These are phyloP conservation scores for Plantago lanceolata DNA, from an alignment of 305 asterid species.

Conservation along the genomic window DNA sequence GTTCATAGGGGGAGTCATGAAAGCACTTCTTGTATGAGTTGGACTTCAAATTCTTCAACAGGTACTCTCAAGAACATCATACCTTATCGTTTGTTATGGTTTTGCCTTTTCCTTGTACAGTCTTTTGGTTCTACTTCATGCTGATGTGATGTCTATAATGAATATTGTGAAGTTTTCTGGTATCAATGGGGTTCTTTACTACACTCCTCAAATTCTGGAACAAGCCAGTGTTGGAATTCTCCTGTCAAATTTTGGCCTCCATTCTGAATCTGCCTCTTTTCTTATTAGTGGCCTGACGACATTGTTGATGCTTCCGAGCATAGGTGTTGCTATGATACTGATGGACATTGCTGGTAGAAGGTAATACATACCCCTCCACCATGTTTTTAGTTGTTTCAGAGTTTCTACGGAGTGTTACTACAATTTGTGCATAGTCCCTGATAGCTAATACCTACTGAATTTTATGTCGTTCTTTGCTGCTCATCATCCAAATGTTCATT, in stretches of 20 bases:
- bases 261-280: constrained; percentile 78
- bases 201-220: constrained; percentile 96
- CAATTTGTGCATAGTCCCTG: too few species aligned
- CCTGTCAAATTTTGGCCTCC: constrained; percentile 63
- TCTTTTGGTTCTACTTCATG: background rate
- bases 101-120: background rate
- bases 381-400: too few species aligned
- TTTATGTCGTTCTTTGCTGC: too few species aligned
- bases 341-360: constrained; percentile 97
- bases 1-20: constrained; percentile 86
- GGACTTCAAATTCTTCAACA: constrained; percentile 94
- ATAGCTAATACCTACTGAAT: too few species aligned
- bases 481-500: too few species aligned
- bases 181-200: constrained; percentile 87
- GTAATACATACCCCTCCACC: constrained; percentile 30
- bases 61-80: constrained; percentile 34
- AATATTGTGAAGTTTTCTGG: constrained; percentile 66
- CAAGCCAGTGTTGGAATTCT: constrained; percentile 96
- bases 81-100: background rate
- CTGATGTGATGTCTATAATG: background rate
- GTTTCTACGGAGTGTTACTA: too few species aligned
- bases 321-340: constrained; percentile 85
- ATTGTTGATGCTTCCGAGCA: constrained; percentile 89
- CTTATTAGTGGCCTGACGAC: constrained; percentile 83
- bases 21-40: constrained; percentile 81